phyloP scores from a whole-genome alignment of 177 flowering plant species.

The Vitis hybrid region DNA sequence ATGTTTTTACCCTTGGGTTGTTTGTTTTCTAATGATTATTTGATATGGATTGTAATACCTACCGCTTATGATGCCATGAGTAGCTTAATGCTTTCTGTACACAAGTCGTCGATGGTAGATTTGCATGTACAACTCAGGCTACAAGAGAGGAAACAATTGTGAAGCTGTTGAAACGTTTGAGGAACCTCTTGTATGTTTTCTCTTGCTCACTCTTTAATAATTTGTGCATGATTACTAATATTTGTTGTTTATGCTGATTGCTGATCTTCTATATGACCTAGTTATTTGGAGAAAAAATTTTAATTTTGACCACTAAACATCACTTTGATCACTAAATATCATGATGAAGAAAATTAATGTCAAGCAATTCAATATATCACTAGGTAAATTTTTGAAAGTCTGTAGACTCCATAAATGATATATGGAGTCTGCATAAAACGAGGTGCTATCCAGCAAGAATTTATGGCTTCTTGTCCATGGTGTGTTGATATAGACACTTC shows the following conservation, averaged over 20 bases:
- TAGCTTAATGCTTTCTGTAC: slow-evolving; percentile 85
- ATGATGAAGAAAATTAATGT: too few species aligned
- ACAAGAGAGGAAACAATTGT: slow-evolving; percentile 52
- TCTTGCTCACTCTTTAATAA: background rate
- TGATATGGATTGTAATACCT: slow-evolving; percentile 3
- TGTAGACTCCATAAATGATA: too few species aligned
- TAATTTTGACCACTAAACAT: too few species aligned
- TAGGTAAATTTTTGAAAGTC: too few species aligned
- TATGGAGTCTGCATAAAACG: too few species aligned
- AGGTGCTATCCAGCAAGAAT: too few species aligned
- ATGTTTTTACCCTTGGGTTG: slow-evolving; percentile 1
- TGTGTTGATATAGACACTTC: too few species aligned
- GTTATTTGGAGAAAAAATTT: too few species aligned
- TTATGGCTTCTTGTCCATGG: too few species aligned
- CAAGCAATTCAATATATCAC: too few species aligned
- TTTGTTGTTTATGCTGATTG: background rate
- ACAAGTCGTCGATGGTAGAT: slow-evolving; percentile 64
- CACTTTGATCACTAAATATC: too few species aligned
- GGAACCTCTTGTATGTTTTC: slow-evolving; percentile 74
- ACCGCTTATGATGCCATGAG: slow-evolving; percentile 12
- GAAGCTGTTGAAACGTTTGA: slow-evolving; percentile 75
- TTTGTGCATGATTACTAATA: slow-evolving; percentile 2
- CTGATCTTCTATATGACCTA: too few species aligned
- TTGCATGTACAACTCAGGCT: slow-evolving; percentile 56
- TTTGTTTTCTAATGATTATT: background rate